Evolutionary conservation across 371 early-diverging fungal species (phyloP).

Genomic region (Polyrhizophydium stewartii): DNA sequence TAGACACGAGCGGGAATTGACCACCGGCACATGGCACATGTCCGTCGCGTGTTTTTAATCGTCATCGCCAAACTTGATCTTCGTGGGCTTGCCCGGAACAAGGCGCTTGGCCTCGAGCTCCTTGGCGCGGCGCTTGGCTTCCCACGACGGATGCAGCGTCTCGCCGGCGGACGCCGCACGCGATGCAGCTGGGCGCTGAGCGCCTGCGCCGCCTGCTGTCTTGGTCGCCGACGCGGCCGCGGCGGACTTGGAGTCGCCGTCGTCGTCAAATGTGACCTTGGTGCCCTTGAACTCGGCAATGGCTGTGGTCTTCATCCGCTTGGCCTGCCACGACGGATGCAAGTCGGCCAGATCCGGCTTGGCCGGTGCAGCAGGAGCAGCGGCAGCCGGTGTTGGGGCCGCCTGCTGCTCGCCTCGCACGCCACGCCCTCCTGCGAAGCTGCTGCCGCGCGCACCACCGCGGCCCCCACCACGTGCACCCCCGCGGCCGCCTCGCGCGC

Average conservation of each 20-base stretch:
- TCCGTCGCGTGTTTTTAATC: slow-evolving; percentile 1
- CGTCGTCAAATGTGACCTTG: slow-evolving; percentile 12
- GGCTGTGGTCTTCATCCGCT: slow-evolving; percentile 1
- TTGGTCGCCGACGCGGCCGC: neutral
- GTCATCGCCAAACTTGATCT: slow-evolving; percentile 23
- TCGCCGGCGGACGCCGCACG: neutral
- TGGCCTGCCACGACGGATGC: slow-evolving; percentile 20
- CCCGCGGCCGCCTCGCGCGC: neutral
- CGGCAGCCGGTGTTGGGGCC: neutral
- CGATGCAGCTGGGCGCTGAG: neutral
- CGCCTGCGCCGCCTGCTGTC: neutral
- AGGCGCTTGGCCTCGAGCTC: slow-evolving; percentile 7
- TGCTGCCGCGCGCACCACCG: slow-evolving; percentile 4
- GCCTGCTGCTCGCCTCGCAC: neutral
- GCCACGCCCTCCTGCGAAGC: neutral
- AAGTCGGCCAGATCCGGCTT: neutral
- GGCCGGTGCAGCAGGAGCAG: neutral
- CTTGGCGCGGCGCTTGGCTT: slow-evolving; percentile 23
- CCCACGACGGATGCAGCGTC: slow-evolving; percentile 25
- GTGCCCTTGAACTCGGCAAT: slow-evolving; percentile 9
- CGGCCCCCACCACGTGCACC: neutral
- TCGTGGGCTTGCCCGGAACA: slow-evolving; percentile 13
- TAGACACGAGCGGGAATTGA: too few relatives aligned
- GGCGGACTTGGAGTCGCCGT: neutral
- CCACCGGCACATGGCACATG: too few relatives aligned